Evolutionary conservation across 192 early-diverging fungal genomes (phyloP), one percentile per base, ranked within the genome.

Genomic region (Jimgerdemannia lactiflua): DNA sequence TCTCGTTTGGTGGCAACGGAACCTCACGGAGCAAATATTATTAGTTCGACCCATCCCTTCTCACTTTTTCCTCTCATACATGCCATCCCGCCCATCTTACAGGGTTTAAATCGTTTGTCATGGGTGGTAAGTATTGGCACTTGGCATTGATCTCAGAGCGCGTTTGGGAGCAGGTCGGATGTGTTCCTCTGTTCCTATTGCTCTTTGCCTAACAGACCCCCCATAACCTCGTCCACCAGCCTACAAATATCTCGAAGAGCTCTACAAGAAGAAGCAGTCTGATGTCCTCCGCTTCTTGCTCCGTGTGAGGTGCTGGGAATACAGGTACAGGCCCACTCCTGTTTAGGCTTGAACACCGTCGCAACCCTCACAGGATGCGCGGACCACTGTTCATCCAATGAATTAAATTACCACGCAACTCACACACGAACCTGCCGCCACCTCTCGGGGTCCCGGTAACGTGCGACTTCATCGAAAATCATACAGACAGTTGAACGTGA

Each of bases 221-320:
- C 14, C 49, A 10, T 76, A 82, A 87, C 87, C 86, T 86, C 85
- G 8, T 59, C 14, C 49, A 10, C 14, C 14, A 87, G 93, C 93
- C 77, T 95, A 95, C 90, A 94, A 94, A 85, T 95, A 95, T 86
- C 88, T 95, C 80, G 91, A 92, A 86, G 96, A 98, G 90, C 91
- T 99, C 76, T 91, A 94, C 87, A 98, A 97, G 89, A 99, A 98
- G 96, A 98, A 98, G 93, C 97, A 98, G 87, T 97, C 95, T 75
- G 98, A 99, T 89, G 97, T 98, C 75, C 91, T 98, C 87, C 95
- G 97, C 85, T 99, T 99, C 92, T 92, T 99, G 79, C 91, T 96
- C 84, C 95, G 97, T 82, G 93, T 99, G 72, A 90, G 97, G 86
- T 95, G 94, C 89, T 98, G 96, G 97, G 96, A 97, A 88, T 97